phyloP scores from a whole-genome alignment of 148 eudicot species.

The Dianthus caryophyllus region DNA sequence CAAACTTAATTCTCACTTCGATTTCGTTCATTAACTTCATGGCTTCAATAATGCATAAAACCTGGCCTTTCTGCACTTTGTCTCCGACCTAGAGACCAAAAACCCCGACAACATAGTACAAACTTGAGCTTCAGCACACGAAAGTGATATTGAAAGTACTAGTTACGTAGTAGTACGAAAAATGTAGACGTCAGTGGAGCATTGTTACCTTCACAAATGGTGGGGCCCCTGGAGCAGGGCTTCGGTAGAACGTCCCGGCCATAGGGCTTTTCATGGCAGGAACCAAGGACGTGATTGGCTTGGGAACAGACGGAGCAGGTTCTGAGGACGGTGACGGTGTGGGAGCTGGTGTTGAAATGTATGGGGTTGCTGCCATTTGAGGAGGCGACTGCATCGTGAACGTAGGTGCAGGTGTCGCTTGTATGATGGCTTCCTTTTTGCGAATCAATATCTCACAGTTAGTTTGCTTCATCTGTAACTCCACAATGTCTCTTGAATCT shows the following conservation, averaged over 20 bases:
- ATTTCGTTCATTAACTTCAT: slow-evolving; percentile 86
- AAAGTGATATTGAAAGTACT: background rate
- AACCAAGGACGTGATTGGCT: slow-evolving; percentile 42
- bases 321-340: slow-evolving; percentile 31
- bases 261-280: slow-evolving; percentile 73
- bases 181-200: slow-evolving; percentile 1
- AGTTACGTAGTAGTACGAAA: background rate
- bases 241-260: slow-evolving; percentile 76
- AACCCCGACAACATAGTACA: background rate
- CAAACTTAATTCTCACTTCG: slow-evolving; percentile 44
- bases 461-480: slow-evolving; percentile 63
- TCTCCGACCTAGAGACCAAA: slow-evolving; percentile 56
- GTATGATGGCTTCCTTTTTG: slow-evolving; percentile 66
- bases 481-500: slow-evolving; percentile 75
- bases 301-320: slow-evolving; percentile 37
- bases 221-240: slow-evolving; percentile 69
- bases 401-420: slow-evolving; percentile 39
- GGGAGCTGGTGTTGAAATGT: slow-evolving; percentile 24
- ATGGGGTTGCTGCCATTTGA: slow-evolving; percentile 27
- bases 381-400: slow-evolving; percentile 47
- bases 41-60: slow-evolving; percentile 72
- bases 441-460: slow-evolving; percentile 67
- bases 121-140: slow-evolving; percentile 3
- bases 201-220: slow-evolving; percentile 60
- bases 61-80: slow-evolving; percentile 70